Evolutionary conservation across 2,329 filamentous ascomycete genomes (phyloP).

Genomic region (Fusarium papillatum): DNA sequence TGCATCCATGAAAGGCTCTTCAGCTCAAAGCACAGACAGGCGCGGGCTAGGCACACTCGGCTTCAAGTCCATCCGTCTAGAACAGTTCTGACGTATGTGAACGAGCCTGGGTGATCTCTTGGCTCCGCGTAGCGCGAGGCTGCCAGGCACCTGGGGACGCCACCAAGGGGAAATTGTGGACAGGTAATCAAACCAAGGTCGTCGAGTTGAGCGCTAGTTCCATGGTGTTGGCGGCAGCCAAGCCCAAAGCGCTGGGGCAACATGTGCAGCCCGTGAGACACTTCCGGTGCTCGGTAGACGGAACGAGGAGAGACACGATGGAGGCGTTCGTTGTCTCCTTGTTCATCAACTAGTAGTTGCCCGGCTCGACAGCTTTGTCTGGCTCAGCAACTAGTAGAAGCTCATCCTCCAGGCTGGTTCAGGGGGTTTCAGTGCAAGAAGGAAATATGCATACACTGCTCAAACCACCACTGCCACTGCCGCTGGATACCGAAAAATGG

Average conservation of each 20-base stretch:
- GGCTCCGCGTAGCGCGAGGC: slow-evolving; percentile 38
- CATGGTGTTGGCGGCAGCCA: slow-evolving; percentile 12
- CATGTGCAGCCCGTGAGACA: slow-evolving; percentile 14
- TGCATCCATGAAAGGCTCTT: slow-evolving; percentile 6
- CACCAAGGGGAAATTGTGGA: slow-evolving; percentile 46
- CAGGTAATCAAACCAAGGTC: slow-evolving; percentile 42
- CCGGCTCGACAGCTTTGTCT: slow-evolving; percentile 12
- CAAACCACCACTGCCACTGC: slow-evolving; percentile 3
- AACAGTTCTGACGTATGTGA: slow-evolving; percentile 42
- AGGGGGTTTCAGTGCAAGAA: slow-evolving; percentile 2
- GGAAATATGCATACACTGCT: slow-evolving; percentile 6
- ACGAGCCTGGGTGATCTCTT: slow-evolving; percentile 32
- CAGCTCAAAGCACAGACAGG: slow-evolving; percentile 12
- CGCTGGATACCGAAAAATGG: slow-evolving; percentile 8
- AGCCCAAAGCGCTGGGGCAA: slow-evolving; percentile 11
- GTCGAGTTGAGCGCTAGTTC: slow-evolving; percentile 18
- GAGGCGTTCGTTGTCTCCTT: slow-evolving; percentile 10
- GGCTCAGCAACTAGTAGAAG: slow-evolving; percentile 2
- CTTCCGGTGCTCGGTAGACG: neutral
- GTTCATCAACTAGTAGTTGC: neutral
- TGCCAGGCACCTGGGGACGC: slow-evolving; percentile 38
- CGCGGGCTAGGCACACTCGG: slow-evolving; percentile 41
- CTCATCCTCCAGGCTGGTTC: neutral
- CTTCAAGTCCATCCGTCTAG: slow-evolving; percentile 34
- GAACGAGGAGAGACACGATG: neutral